Conservation (phyloP, 345 rosid species). For the Pistacia atlantica region DNA sequence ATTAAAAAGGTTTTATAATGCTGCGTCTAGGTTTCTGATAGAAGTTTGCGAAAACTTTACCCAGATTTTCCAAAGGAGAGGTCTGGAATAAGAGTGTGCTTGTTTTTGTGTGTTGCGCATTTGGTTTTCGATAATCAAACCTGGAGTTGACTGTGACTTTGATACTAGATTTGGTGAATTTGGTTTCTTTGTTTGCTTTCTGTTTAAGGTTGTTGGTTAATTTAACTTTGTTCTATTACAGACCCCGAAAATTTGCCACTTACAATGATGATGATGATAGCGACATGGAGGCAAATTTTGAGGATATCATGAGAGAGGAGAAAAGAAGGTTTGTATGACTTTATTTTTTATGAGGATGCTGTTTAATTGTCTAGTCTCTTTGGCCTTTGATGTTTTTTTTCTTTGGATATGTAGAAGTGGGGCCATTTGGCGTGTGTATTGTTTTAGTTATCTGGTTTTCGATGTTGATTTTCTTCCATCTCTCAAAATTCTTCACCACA, state of each 20-base stretch:
- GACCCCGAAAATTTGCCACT: constrained; percentile 35
- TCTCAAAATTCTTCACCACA: not conserved
- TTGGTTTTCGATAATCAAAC: not conserved
- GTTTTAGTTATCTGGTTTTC: not conserved
- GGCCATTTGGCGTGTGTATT: not conserved
- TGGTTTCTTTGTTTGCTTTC: not conserved
- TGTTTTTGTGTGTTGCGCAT: not conserved
- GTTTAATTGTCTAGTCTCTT: not conserved
- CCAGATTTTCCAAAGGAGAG: not conserved
- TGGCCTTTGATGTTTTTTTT: not conserved
- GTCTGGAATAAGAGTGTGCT: not conserved
- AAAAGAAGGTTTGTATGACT: constrained; percentile 58
- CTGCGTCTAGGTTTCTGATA: not conserved
- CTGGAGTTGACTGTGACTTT: not conserved
- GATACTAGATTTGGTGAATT: not conserved
- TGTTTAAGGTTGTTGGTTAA: not conserved
- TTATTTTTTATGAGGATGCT: not conserved
- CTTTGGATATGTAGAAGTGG: not conserved
- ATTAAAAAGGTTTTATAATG: too few species aligned
- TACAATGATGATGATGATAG: constrained; percentile 59
- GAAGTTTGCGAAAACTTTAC: not conserved
- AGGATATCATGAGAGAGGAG: constrained; percentile 79
- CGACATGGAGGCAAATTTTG: constrained; percentile 88
- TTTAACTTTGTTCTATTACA: constrained; percentile 29
- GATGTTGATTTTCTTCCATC: not conserved